These are phyloP conservation scores for Castanea crenata DNA, from an alignment of 306 rosid species.

Conservation along the genomic window DNA sequence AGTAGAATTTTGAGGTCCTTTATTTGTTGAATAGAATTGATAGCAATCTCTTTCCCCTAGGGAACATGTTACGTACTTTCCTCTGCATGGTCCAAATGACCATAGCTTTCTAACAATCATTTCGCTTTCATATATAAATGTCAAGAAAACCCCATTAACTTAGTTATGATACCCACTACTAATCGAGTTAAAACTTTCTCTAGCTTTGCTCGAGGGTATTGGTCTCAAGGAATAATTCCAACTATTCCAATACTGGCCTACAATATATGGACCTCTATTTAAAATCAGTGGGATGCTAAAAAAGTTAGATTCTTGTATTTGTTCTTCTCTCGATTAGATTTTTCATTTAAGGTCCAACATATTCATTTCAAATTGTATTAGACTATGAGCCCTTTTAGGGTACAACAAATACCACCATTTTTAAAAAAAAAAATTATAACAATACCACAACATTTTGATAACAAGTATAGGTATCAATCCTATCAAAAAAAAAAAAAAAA, in stretches of 20 bases:
- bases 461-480: no score
- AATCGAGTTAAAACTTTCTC: not conserved
- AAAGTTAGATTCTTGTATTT: not conserved
- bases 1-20: not conserved
- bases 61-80: not conserved
- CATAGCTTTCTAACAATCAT: not conserved
- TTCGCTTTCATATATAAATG: not conserved
- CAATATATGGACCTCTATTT: no score
- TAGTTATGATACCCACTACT: not conserved
- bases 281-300: no score
- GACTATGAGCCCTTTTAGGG: no score
- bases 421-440: no score
- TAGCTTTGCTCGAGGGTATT: no score
- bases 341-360: not conserved
- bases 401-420: no score
- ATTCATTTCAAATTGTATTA: not conserved
- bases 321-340: not conserved
- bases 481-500: no score
- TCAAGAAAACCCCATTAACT: not conserved
- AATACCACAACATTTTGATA: no score
- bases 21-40: not conserved
- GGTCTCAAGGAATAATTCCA: no score
- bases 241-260: no score
- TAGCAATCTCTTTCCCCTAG: not conserved
- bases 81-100: not conserved